Evolutionary conservation across 2,329 filamentous ascomycete species (phyloP), one percentile per base, ranked within the genome.

Genomic region (Truncatella angustata): DNA sequence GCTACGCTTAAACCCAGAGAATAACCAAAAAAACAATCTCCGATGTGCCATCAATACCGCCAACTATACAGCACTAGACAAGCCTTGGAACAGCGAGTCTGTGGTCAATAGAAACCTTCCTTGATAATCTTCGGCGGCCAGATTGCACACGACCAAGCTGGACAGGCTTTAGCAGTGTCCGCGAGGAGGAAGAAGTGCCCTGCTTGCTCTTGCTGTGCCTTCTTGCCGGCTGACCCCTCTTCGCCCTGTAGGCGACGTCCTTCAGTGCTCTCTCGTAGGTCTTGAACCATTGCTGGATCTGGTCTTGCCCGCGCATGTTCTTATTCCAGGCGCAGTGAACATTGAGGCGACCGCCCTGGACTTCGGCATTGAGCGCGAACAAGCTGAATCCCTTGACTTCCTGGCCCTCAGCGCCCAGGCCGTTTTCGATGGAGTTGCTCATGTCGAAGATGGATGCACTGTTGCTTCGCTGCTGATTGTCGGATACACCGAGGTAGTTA

Each of bases 361-460:
- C 42, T 30, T 51, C 49, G 32, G 42, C 49, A 32, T 36, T 51
- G 24, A 51, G 32, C 21, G 40, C 32, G 18, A 51, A 40, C 42
- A 51, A 20, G 18, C 40, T 46, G 40, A 51, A 46, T 7, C 49
- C 35, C 12, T 51, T 46, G n/a, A 51, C 40, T 23, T 51, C 42
- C 14, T 51, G 49, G 2, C 49, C 49, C 9, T 46, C 40, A 10
- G 40, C 42, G 7, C 49, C 49, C 23, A 45, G 23, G 6, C 49
- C 49, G 30, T 50, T 45, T 30, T 50, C 49, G 39, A 50, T 50
- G 4, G 49, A 42, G 39, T 34, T 30, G 36, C 35, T 42, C 49
- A 50, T 50, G 30, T 50, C 49, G 39, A 51, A 51, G 32, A 51
- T 46, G 49, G 40, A 40, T 14, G n/a, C 42, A 12, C 40, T 20